Base-by-base conservation (phyloP, 768 basidiomycete genomes). In the Pseudohyphozyma bogoriensis region DNA sequence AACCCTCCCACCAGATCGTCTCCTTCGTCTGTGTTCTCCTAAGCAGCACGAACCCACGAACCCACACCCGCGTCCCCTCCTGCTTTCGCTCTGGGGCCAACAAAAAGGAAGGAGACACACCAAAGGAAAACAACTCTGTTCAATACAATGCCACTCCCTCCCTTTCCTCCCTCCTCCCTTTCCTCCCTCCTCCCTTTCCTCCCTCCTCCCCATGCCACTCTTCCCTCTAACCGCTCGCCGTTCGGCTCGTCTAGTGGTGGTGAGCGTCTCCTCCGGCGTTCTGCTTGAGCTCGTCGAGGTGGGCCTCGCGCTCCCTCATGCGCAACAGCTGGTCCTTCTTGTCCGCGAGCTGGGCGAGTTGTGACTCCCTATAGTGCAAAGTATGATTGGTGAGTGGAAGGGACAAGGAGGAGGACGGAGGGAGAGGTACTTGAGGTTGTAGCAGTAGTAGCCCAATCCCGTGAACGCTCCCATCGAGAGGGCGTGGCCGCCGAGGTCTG, bases 401-500 rank as follows among this genome's bases (percentile, higher is more conserved):
- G 16, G 24, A 15, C 36, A 22, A 15, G 51, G 24, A 20, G 32
- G 16, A 20, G 42, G 10, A 16, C 26, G 6, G 50, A 22, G 54
- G 35, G 12, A 9, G 54, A 51, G 55, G 29, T 20, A 63, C 66
- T 70, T 63, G n/a, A 55, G 39, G 31, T 59, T 73, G 70, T 85
- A 81, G 24, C 80, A 83, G 79, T 80, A 85, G 76, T 89, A 89
- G 40, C 88, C 88, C 15, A 76, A 77, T 69, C 78, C 83, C 2
- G 85, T 86, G 70, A 87, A 89, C 1, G 77, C 80, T 37, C 72
- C 81, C 78, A 85, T 84, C 33, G 85, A 79, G 64, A 86, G 74
- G 49, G 79, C 73, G 69, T 89, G 87, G 31, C 82, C 87, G 26
- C 79, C 79, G 4, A 83, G 80, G 78, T 89, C 88, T 90, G 69